Percentiles rank a stretch among this genome's conserved stretches.
Conservation (phyloP, 345 rosid species). For the Lagerstroemia speciosa region DNA sequence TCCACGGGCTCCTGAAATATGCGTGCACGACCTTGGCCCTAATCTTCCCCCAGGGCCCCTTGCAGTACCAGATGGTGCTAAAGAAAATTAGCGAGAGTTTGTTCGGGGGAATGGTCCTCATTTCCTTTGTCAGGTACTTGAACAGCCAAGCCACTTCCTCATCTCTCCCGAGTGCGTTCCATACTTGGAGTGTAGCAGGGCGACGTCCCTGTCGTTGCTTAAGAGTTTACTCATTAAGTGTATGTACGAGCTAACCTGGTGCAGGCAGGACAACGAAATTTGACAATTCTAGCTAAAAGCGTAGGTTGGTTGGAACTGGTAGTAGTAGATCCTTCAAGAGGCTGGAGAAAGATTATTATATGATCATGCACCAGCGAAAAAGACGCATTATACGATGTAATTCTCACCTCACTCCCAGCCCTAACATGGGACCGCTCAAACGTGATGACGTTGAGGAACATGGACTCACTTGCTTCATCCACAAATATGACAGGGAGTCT, state of each 20-base stretch:
- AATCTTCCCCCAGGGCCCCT: conserved; percentile 27
- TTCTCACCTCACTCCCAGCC: conserved; percentile 27
- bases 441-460: conserved; percentile 15
- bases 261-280: not conserved
- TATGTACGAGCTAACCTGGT: conserved; percentile 19
- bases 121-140: conserved; percentile 27
- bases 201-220: conserved; percentile 31
- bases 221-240: conserved; percentile 39
- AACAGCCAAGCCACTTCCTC: conserved; percentile 35
- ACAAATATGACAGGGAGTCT: conserved; percentile 2
- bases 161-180: conserved; percentile 35
- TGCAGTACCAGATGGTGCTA: conserved; percentile 20
- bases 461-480: conserved; percentile 13
- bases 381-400: no score
- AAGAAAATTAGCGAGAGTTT: conserved; percentile 15
- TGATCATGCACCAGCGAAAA: no score
- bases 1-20: conserved; percentile 45
- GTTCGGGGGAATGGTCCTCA: conserved; percentile 19
- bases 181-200: conserved; percentile 26
- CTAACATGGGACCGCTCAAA: conserved; percentile 21
- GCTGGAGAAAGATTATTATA: no score
- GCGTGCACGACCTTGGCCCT: conserved; percentile 31
- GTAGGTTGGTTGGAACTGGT: no score
- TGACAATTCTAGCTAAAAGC: no score
- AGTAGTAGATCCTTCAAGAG: no score